Base-by-base conservation (phyloP, 441 rosid species). In the Populus hybrid region DNA sequence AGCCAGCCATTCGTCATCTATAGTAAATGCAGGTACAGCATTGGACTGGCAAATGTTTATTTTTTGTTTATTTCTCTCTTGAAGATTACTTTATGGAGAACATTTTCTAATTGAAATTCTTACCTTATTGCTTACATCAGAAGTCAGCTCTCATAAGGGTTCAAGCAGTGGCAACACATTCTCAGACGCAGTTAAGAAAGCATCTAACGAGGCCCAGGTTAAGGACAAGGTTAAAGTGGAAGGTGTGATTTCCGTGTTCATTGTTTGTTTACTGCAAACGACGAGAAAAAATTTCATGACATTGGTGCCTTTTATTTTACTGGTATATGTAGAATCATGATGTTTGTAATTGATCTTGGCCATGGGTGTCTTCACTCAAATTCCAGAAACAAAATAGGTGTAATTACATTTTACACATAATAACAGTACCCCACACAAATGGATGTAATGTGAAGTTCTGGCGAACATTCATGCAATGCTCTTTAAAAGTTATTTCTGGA, bases 171-270 rank as follows among this genome's bases (percentile, higher is more conserved):
- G 76, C 81, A 84, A 79, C 70, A 34, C 78, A 69, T 80, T 61
- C 77, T 76, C 82, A 35, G 74, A 75, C 80, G 79, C 87, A 72
- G 86, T 77, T 50, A 88, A 89, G 87, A 92, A 84, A 86, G 82
- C 87, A 76, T 86, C 86, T 72, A 87, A 85, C 73, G 74, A 73
- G 70, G 73, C 78, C 75, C 91, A 84, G 76, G 80, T 68, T 77
- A 94, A 90, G 82, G 89, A 92, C 77, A 77, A 7, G 63, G 42
- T 88, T 70, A 91, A 91, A 88, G 79, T 86, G 79, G 95, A 94
- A 90, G 98, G 98, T 95, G 80, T 77, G 80, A 65, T 82, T 79
- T 77, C 65, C 72, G 9, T 9, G 30, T 69, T 46, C 32, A 21
- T 66, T 72, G 21, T 28, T 10, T 73, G 32, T 61, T 30, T 40